phyloP scores from a whole-genome alignment of 192 early-diverging fungal species.

The Anaeromyces robustus region DNA sequence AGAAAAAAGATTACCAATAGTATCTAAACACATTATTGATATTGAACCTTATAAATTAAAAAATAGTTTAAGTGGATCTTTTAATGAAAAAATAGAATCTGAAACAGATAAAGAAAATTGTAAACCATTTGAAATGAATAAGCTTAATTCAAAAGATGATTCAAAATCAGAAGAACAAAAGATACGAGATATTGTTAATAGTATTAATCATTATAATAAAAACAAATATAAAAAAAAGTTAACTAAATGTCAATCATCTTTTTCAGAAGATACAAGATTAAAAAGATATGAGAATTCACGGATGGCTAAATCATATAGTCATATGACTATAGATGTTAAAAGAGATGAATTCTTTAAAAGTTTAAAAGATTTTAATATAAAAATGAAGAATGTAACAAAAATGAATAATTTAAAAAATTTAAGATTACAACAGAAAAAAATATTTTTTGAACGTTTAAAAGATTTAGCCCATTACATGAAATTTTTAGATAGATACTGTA shows the following conservation, averaged over 20 bases:
- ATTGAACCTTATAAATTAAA: background rate
- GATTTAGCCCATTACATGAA: background rate
- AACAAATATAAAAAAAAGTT: background rate
- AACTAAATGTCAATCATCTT: background rate
- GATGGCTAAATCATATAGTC: background rate
- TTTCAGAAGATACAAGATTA: background rate
- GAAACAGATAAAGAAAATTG: no score
- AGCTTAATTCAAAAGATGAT: background rate
- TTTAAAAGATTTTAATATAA: background rate
- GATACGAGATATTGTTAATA: background rate
- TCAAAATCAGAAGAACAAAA: background rate
- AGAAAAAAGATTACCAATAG: background rate
- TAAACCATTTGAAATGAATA: no score
- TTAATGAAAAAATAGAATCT: no score
- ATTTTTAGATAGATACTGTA: background rate
- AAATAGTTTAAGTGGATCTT: no score
- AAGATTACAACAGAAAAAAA: background rate
- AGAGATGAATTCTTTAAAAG: background rate
- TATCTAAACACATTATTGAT: background rate
- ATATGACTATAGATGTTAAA: background rate
- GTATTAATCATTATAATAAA: background rate
- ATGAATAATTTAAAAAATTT: background rate
- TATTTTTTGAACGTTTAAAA: background rate
- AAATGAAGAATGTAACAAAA: background rate
- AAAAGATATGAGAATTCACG: background rate